Base-by-base conservation (phyloP, 2,329 filamentous ascomycete genomes). In the Aspergillus thermomutatus region DNA sequence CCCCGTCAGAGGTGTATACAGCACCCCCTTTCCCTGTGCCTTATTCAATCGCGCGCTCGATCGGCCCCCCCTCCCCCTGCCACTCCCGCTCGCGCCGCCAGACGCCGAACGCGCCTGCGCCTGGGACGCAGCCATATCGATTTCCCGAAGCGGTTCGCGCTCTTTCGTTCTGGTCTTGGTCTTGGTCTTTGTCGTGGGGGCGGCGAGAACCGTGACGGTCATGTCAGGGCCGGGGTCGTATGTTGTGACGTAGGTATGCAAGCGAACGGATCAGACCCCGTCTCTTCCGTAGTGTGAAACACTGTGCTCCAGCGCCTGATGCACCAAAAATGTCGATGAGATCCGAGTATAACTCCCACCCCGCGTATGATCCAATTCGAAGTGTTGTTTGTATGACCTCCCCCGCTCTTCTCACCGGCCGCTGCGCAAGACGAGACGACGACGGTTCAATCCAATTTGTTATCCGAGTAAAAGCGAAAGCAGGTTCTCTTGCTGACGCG, bases 41-140 rank as follows among this genome's bases (percentile, higher is more conserved):
- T 74, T 63, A 58, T 72, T 75, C 46, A 73, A 61, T 59, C 73
- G 71, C 57, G 72, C 68, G 57, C 71, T 74, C 52, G 61, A 61
- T 47, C 65, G 60, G 37, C 61, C 66, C 37, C 62, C 61, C 56
- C 60, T 64, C 58, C 31, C 31, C 31, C 59, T 69, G 27, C 64
- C 63, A 25, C 59, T 49, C 45, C 60, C 64, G 40, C 55, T 58
- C 56, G 65, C 62, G 67, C 65, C 60, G 43, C 43, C 43, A 25
- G 67, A 53, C 57, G 67, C 67, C 66, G 62, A 61, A 61, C 68
- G 70, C 63, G 72, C 66, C 64, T 72, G 72, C 69, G 70, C 66
- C 66, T 73, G 71, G 58, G 71, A 69, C 54, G 70, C 62, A 60
- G 70, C 71, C 73, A 75, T 75, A 64, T 69, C 62, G 60, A 75